phyloP scores from a whole-genome alignment of 768 basidiomycete species.

The Leccinum uliginosum region DNA sequence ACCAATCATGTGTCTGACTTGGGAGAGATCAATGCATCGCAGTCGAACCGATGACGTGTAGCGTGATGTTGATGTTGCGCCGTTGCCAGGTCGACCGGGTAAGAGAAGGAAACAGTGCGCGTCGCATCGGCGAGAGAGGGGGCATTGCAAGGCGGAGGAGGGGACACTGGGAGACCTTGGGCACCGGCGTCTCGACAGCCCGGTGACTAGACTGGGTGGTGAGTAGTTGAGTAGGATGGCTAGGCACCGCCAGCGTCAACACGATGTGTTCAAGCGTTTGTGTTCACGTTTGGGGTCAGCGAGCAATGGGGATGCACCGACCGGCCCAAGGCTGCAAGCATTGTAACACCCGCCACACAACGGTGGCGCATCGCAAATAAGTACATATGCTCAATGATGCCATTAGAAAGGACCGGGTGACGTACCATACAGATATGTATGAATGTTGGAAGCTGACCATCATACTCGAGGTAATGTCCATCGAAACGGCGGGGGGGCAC shows the following conservation, averaged over 20 bases:
- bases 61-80: background rate
- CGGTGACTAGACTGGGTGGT: no score
- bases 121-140: background rate
- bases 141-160: no score
- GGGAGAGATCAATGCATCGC: background rate
- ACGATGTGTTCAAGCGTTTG: background rate
- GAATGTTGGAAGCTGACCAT: no score
- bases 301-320: background rate
- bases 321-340: background rate
- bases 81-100: background rate
- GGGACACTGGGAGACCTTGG: background rate
- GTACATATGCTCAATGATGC: background rate
- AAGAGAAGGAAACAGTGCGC: background rate
- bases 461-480: no score
- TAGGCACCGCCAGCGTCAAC: background rate
- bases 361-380: no score
- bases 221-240: background rate
- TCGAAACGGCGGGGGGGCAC: no score
- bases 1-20: background rate
- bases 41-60: background rate
- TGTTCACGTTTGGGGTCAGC: background rate
- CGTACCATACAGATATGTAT: background rate
- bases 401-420: background rate
- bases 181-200: background rate
- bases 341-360: no score